These are phyloP conservation scores for Lagenidium sp. DNA, from an alignment of 352 stramenopile species.

Conservation along the genomic window DNA sequence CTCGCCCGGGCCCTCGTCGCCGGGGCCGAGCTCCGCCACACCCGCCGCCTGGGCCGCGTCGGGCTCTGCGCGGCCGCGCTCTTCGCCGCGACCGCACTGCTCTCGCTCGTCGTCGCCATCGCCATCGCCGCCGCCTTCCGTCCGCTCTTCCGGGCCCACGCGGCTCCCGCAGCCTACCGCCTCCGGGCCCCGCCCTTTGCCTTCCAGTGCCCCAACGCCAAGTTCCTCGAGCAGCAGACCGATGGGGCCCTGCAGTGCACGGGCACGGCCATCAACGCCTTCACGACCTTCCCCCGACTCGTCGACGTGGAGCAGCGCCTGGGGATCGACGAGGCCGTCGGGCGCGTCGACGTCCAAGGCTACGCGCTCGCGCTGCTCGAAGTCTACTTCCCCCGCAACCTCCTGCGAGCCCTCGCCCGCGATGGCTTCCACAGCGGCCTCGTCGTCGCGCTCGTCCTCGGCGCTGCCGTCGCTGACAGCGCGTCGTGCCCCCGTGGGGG, in stretches of 20 bases:
- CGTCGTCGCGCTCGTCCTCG: slow-evolving; percentile 37
- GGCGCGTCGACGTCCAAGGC: slow-evolving; percentile 23
- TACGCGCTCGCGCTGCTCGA: slow-evolving; percentile 33
- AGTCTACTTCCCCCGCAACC: slow-evolving; percentile 46
- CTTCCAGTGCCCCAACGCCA: slow-evolving; percentile 45
- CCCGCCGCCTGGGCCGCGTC: slow-evolving; percentile 23
- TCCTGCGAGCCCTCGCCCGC: slow-evolving; percentile 21
- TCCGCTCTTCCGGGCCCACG: slow-evolving; percentile 22
- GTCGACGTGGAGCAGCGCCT: slow-evolving; percentile 30
- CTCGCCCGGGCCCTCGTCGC: slow-evolving; percentile 55
- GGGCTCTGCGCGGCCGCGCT: slow-evolving; percentile 30
- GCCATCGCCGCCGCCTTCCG: slow-evolving; percentile 19
- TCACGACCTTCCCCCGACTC: slow-evolving; percentile 48
- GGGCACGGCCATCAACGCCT: slow-evolving; percentile 16
- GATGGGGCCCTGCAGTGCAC: slow-evolving; percentile 19
- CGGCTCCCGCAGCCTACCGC: slow-evolving; percentile 8
- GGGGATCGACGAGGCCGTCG: slow-evolving; percentile 31
- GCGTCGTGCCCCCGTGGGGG: slow-evolving; percentile 13
- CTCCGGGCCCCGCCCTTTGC: slow-evolving; percentile 34
- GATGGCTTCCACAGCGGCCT: slow-evolving; percentile 37
- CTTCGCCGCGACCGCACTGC: slow-evolving; percentile 21
- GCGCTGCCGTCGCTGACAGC: slow-evolving; percentile 35
- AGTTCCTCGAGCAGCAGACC: slow-evolving; percentile 28
- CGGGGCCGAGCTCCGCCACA: slow-evolving; percentile 34
- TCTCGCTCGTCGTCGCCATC: slow-evolving; percentile 21